Conservation (phyloP, 805 yeast genomes). For the Metschnikowia continentalis region DNA sequence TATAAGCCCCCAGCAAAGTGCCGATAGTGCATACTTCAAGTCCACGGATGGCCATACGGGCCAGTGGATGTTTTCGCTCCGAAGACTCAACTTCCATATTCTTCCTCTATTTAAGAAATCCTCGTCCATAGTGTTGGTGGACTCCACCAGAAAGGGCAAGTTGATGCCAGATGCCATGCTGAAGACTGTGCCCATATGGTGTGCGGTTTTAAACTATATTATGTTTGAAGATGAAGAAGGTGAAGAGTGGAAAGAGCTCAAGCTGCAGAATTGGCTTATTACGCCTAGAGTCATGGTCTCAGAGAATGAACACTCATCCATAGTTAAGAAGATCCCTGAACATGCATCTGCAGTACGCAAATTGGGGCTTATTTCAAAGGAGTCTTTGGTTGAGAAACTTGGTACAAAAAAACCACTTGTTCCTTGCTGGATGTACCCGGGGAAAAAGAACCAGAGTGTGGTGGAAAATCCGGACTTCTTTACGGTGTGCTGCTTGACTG, state of each 20-base stretch:
- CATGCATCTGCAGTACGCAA: slow-evolving; percentile 44
- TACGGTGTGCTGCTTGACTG: slow-evolving; percentile 15
- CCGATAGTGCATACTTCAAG: slow-evolving; percentile 67
- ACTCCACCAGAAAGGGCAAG: slow-evolving; percentile 84
- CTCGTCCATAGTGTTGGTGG: slow-evolving; percentile 60
- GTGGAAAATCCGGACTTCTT: background rate
- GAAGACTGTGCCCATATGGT: slow-evolving; percentile 90
- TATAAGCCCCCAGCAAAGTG: slow-evolving; percentile 41
- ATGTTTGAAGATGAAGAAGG: slow-evolving; percentile 33
- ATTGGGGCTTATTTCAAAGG: slow-evolving; percentile 37
- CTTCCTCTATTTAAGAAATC: slow-evolving; percentile 41
- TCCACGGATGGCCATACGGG: slow-evolving; percentile 88
- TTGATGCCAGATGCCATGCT: slow-evolving; percentile 81
- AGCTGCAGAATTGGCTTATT: slow-evolving; percentile 33
- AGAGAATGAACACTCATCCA: slow-evolving; percentile 51
- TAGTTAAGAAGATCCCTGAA: slow-evolving; percentile 42
- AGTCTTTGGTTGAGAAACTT: slow-evolving; percentile 27
- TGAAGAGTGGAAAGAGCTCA: background rate
- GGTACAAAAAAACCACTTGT: slow-evolving; percentile 44
- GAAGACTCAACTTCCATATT: slow-evolving; percentile 73
- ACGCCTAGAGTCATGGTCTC: slow-evolving; percentile 56
- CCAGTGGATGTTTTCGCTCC: slow-evolving; percentile 73
- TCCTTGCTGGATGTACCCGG: slow-evolving; percentile 71
- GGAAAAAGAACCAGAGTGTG: slow-evolving; percentile 16
- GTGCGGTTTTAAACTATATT: slow-evolving; percentile 65